Percentiles rank a stretch among this genome's conserved stretches.
Conservation (phyloP, 2,329 filamentous ascomycete species). For the Emericellopsis atlantica region DNA sequence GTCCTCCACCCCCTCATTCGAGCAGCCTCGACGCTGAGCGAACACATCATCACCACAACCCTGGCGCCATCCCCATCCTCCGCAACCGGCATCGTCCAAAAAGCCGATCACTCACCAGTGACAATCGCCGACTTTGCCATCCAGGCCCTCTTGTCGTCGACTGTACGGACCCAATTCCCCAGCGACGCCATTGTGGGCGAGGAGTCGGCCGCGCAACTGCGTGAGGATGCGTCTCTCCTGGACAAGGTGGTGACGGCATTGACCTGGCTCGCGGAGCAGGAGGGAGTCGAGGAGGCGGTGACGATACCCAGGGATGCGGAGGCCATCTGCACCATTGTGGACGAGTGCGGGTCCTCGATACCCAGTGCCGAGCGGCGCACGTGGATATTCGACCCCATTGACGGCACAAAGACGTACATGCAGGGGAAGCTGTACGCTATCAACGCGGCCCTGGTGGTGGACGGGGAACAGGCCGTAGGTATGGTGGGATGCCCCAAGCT, state of each 20-base stretch:
- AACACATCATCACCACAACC: slow-evolving; percentile 26
- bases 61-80: too few relatives aligned
- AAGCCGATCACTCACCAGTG: slow-evolving; percentile 43
- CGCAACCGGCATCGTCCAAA: slow-evolving; percentile 34
- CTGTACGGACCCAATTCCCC: slow-evolving; percentile 36
- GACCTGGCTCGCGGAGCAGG: slow-evolving; percentile 9
- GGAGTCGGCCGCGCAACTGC: slow-evolving; percentile 35
- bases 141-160: slow-evolving; percentile 39
- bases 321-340: slow-evolving; percentile 38
- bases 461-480: slow-evolving; percentile 34
- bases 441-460: slow-evolving; percentile 39
- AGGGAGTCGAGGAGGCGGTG: slow-evolving; percentile 11
- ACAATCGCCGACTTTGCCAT: slow-evolving; percentile 48
- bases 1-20: slow-evolving; percentile 28
- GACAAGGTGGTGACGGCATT: slow-evolving; percentile 35
- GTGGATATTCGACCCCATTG: slow-evolving; percentile 50
- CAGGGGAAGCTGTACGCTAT: slow-evolving; percentile 42
- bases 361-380: slow-evolving; percentile 25
- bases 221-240: slow-evolving; percentile 26
- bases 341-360: slow-evolving; percentile 31
- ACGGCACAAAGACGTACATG: slow-evolving; percentile 46
- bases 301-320: slow-evolving; percentile 23
- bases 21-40: slow-evolving; percentile 34
- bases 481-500: slow-evolving; percentile 36
- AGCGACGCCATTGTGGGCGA: slow-evolving; percentile 40